These are phyloP conservation scores for Acephala macrosclerotiorum DNA, from an alignment of 2,329 filamentous ascomycete genomes.

Conservation along the genomic window DNA sequence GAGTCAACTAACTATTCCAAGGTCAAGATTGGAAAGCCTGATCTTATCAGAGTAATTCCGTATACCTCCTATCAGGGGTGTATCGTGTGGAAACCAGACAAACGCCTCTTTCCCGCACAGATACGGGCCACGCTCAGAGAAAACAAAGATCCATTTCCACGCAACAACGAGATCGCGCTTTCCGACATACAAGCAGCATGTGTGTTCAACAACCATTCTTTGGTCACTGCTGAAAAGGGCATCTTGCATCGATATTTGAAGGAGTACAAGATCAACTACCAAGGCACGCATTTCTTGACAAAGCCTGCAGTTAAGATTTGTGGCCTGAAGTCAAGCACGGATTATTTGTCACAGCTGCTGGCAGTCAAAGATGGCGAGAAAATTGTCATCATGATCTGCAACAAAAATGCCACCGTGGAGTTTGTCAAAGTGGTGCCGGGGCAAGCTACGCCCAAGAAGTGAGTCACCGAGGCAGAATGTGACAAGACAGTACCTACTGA, in stretches of 20 bases:
- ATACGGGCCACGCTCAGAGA: neutral
- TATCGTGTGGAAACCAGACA: neutral
- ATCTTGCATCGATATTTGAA: neutral
- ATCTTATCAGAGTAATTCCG: neutral
- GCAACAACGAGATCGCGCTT: neutral
- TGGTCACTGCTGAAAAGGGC: neutral
- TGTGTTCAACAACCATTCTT: neutral
- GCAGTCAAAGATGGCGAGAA: neutral
- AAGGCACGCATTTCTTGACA: neutral
- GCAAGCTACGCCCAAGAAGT: too few relatives aligned
- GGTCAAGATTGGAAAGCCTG: neutral
- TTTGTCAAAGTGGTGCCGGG: neutral
- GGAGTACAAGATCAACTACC: neutral
- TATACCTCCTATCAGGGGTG: neutral
- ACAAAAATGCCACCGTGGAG: neutral
- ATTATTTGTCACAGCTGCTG: neutral
- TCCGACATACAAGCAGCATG: neutral
- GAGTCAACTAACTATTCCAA: neutral
- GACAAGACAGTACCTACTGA: too few relatives aligned
- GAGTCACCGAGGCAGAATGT: too few relatives aligned
- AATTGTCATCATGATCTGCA: neutral
- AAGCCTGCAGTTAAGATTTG: neutral
- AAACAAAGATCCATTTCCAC: neutral
- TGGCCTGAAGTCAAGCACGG: neutral
- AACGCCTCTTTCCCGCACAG: neutral